Percentiles rank a stretch among this genome's conserved stretches.
phyloP scores from a whole-genome alignment of 352 stramenopile species.

The Pythium brachiatum region DNA sequence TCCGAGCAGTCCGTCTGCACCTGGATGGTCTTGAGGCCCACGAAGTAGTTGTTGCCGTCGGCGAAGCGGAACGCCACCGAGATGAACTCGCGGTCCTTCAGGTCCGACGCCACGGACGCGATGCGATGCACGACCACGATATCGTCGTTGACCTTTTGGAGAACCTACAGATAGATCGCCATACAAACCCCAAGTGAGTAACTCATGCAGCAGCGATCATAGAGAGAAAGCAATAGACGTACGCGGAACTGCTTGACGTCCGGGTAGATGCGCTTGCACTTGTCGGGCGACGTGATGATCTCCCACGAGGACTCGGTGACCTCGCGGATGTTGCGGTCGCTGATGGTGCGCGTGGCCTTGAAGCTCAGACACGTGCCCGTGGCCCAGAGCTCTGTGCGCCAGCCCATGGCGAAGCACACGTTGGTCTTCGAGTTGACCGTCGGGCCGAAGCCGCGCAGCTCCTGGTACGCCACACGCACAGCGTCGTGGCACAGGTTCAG shows the following conservation, averaged over 20 bases:
- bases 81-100: constrained; percentile 77
- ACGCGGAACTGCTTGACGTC: constrained; percentile 82
- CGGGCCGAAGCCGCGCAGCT: constrained; percentile 71
- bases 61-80: constrained; percentile 71
- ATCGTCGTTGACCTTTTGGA: constrained; percentile 84
- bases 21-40: constrained; percentile 71
- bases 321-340: constrained; percentile 68
- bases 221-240: constrained; percentile 18
- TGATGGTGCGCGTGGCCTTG: constrained; percentile 58
- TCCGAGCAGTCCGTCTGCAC: constrained; percentile 70
- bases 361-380: constrained; percentile 76
- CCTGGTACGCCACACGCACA: constrained; percentile 75
- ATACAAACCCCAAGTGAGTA: constrained; percentile 4
- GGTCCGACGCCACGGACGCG: constrained; percentile 64
- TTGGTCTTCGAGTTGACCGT: constrained; percentile 83
- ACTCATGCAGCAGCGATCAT: background rate
- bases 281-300: constrained; percentile 81
- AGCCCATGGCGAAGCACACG: constrained; percentile 83
- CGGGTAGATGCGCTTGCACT: constrained; percentile 81
- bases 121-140: constrained; percentile 81
- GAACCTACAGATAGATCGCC: constrained; percentile 32
- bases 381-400: constrained; percentile 82
- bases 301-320: constrained; percentile 75
- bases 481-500: constrained; percentile 76
- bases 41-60: constrained; percentile 77